These are phyloP conservation scores for Leccinum sublutescens DNA, from an alignment of 768 basidiomycete species.

Conservation along the genomic window DNA sequence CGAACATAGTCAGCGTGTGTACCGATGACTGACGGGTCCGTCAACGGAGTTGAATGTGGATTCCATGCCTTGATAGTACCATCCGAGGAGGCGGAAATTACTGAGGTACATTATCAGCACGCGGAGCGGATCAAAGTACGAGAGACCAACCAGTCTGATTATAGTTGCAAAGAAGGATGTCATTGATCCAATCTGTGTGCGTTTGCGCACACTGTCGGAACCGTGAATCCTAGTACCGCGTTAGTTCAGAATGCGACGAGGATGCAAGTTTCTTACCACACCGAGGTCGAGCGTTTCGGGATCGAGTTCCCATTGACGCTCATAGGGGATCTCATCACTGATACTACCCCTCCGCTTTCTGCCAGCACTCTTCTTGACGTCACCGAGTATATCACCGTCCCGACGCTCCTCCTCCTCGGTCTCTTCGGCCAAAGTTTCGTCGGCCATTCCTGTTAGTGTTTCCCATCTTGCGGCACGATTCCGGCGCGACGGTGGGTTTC, in stretches of 20 bases:
- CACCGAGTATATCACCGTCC: conserved; percentile 77
- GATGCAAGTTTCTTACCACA: conserved; percentile 40
- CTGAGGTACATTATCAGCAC: conserved; percentile 34
- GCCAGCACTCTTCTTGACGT: conserved; percentile 49
- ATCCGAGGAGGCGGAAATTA: conserved; percentile 94
- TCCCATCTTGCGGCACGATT: conserved; percentile 59
- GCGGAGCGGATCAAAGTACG: neutral
- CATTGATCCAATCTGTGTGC: conserved; percentile 97
- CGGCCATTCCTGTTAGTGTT: conserved; percentile 80
- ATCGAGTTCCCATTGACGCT: conserved; percentile 82
- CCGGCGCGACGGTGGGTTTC: conserved; percentile 28
- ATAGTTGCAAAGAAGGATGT: conserved; percentile 85
- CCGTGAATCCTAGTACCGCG: conserved; percentile 43
- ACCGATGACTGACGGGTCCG: conserved; percentile 69
- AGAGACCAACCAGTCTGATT: conserved; percentile 74
- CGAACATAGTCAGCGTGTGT: conserved; percentile 85
- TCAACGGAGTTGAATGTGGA: conserved; percentile 62
- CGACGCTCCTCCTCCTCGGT: conserved; percentile 62
- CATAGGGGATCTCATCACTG: conserved; percentile 48
- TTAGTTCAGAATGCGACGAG: conserved; percentile 6
- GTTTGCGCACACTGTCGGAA: conserved; percentile 89
- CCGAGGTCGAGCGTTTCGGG: conserved; percentile 45
- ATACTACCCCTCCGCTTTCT: conserved; percentile 33
- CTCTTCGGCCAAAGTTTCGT: conserved; percentile 65
- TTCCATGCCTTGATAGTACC: conserved; percentile 93